A percentile compares a stretch with the other conserved stretches of the same genome.
phyloP scores from a whole-genome alignment of 2,329 filamentous ascomycete species.

The Claviceps purpurea region DNA sequence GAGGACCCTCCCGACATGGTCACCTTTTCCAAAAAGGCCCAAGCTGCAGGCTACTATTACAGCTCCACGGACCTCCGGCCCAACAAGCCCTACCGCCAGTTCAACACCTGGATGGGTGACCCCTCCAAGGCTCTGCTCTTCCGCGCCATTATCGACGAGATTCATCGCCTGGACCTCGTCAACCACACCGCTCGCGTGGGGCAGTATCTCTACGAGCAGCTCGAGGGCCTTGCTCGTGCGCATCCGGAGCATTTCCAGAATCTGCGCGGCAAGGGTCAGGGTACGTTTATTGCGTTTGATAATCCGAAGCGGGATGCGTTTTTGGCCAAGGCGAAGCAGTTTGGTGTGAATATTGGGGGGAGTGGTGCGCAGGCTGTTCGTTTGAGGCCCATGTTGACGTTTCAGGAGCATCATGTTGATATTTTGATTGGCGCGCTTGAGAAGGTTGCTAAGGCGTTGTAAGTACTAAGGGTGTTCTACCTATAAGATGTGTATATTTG shows the following conservation, averaged over 20 bases:
- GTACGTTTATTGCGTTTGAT: slow-evolving; percentile 90
- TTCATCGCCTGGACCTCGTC: slow-evolving; percentile 65
- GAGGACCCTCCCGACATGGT: slow-evolving; percentile 76
- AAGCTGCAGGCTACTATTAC: slow-evolving; percentile 88
- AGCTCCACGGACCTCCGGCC: slow-evolving; percentile 66
- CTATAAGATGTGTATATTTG: too few relatives aligned
- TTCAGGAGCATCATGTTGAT: slow-evolving; percentile 84
- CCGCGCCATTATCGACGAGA: slow-evolving; percentile 72
- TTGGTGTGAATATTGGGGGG: slow-evolving; percentile 80
- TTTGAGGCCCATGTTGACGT: slow-evolving; percentile 79
- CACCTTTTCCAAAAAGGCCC: slow-evolving; percentile 90
- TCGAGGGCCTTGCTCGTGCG: slow-evolving; percentile 52
- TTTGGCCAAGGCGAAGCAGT: slow-evolving; percentile 60
- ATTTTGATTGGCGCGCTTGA: slow-evolving; percentile 68
- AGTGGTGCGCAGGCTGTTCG: slow-evolving; percentile 63
- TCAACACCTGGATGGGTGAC: slow-evolving; percentile 97
- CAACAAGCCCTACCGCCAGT: slow-evolving; percentile 90
- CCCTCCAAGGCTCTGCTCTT: slow-evolving; percentile 74
- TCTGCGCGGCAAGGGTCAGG: slow-evolving; percentile 74
- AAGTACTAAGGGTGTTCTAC: not conserved
- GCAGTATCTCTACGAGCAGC: slow-evolving; percentile 59
- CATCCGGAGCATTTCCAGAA: slow-evolving; percentile 72
- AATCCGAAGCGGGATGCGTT: slow-evolving; percentile 68
- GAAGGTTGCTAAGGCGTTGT: slow-evolving; percentile 47
- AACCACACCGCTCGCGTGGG: slow-evolving; percentile 65